These are phyloP conservation scores for Epichloe coenophiala DNA, from an alignment of 2,329 filamentous ascomycete species.

Conservation along the genomic window DNA sequence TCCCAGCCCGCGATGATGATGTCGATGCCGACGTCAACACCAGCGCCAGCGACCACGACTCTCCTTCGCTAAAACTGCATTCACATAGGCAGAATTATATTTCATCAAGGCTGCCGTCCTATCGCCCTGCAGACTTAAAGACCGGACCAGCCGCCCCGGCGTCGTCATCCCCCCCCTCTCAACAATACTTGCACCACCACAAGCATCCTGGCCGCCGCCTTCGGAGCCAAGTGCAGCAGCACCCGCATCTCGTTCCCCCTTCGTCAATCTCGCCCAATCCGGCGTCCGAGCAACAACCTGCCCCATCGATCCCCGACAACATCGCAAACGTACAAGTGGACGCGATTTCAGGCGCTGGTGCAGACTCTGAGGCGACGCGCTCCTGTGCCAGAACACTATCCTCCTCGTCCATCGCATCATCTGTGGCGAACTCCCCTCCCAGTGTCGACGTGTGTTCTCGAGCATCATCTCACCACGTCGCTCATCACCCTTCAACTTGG, in stretches of 20 bases:
- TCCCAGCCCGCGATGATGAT: not conserved
- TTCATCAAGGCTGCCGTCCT: constrained; percentile 41
- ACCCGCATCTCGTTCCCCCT: constrained; percentile 1
- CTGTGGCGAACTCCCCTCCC: constrained; percentile 4
- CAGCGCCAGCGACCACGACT: not conserved
- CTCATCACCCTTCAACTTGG: not conserved
- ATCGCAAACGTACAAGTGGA: constrained; percentile 9
- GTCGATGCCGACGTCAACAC: not conserved
- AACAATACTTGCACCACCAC: constrained; percentile 9
- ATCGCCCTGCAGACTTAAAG: constrained; percentile 37
- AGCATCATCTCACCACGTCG: constrained; percentile 6
- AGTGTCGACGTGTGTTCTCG: constrained; percentile 4
- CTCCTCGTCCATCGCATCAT: not conserved
- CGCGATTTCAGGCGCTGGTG: constrained; percentile 4
- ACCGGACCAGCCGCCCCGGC: constrained; percentile 12
- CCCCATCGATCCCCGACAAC: constrained; percentile 9
- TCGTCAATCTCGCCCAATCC: constrained; percentile 17
- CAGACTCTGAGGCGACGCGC: constrained; percentile 1
- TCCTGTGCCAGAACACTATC: not conserved
- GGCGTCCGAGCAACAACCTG: constrained; percentile 7
- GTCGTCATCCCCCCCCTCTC: constrained; percentile 10
- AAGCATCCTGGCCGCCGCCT: not conserved
- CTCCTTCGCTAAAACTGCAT: constrained; percentile 18
- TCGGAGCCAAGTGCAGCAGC: constrained; percentile 1
- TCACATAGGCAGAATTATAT: constrained; percentile 39